These are phyloP conservation scores for Cyanophora paradoxa DNA, from an alignment of 78 protist genomes.

Conservation along the genomic window DNA sequence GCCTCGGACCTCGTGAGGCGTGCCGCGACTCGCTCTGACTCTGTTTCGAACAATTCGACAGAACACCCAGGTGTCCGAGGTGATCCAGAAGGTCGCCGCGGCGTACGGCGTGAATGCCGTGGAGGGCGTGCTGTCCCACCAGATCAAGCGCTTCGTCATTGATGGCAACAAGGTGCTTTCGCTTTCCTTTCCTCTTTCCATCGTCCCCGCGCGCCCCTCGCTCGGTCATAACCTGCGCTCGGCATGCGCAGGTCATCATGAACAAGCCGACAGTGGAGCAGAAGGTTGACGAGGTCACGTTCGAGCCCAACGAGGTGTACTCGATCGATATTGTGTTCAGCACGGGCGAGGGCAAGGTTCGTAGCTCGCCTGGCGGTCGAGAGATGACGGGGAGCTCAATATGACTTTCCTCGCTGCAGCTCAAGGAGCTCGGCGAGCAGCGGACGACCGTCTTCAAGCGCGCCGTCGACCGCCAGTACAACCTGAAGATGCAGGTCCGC, in stretches of 20 bases:
- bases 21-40: no score
- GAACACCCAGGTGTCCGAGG: conserved; percentile 62
- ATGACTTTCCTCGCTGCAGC: not conserved
- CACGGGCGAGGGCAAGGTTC: conserved; percentile 83
- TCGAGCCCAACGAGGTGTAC: conserved; percentile 53
- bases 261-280: conserved; percentile 21
- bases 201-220: no score
- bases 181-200: no score
- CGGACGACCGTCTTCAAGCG: conserved; percentile 84
- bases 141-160: conserved; percentile 64
- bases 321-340: conserved; percentile 82
- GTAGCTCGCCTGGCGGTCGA: not conserved
- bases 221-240: no score
- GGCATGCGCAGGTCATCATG: conserved; percentile 3
- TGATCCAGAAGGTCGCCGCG: conserved; percentile 55
- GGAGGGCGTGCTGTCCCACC: conserved; percentile 91
- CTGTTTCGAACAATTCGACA: no score
- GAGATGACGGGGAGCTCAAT: conserved; percentile 17
- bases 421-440: no score
- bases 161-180: conserved; percentile 82
- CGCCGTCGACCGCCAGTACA: conserved; percentile 60
- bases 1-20: no score
- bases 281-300: conserved; percentile 26
- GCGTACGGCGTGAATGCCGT: conserved; percentile 58
- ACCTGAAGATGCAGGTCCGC: no score